Conservation (phyloP, 176 grass and related monocot genomes). For the Bromus sterilis region DNA sequence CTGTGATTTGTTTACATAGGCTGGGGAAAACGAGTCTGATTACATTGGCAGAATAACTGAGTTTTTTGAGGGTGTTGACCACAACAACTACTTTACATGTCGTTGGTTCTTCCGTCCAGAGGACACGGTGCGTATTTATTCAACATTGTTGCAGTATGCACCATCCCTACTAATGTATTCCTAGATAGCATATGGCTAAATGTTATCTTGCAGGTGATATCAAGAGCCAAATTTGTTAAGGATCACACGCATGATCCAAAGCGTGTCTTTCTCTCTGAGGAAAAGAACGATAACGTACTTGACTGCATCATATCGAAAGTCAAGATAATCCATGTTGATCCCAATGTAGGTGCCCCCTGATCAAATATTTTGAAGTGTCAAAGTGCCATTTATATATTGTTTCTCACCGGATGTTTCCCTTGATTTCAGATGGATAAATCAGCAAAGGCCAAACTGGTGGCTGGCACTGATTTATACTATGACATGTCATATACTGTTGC, state of each 20-base stretch:
- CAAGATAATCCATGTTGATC: constrained; percentile 46
- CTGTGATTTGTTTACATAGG: constrained; percentile 16
- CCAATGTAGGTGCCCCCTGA: constrained; percentile 51
- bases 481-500: constrained; percentile 75
- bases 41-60: constrained; percentile 78
- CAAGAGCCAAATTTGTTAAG: constrained; percentile 20
- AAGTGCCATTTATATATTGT: background rate
- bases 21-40: constrained; percentile 40
- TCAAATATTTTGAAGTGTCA: background rate
- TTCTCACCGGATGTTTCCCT: background rate
- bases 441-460: constrained; percentile 30
- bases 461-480: constrained; percentile 59
- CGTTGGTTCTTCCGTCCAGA: constrained; percentile 75
- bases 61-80: constrained; percentile 56
- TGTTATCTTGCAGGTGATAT: background rate
- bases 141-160: background rate
- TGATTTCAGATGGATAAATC: constrained; percentile 39
- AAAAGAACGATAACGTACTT: constrained; percentile 76
- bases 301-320: constrained; percentile 67
- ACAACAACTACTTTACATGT: constrained; percentile 44
- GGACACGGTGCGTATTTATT: constrained; percentile 47
- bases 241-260: constrained; percentile 37
- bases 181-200: background rate
- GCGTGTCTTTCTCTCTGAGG: constrained; percentile 80
- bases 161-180: background rate